Conservation (phyloP, 2,329 filamentous ascomycete species). For the Xenosphaeropsis pyriputrescens region DNA sequence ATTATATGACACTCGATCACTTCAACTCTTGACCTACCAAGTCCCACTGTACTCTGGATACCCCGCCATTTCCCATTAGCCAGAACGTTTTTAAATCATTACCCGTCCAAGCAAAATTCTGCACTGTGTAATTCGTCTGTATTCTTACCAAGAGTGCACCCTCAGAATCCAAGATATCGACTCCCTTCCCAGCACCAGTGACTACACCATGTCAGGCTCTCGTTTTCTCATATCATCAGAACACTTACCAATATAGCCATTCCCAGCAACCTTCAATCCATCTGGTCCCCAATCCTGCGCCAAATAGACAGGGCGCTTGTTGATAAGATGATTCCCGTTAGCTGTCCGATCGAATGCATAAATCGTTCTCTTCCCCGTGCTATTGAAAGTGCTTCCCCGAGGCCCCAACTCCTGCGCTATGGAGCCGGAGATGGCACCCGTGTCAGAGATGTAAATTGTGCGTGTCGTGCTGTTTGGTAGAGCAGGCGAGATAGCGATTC, state of each 20-base stretch:
- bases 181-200: constrained; percentile 21
- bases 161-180: constrained; percentile 23
- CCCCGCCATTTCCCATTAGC: constrained; percentile 23
- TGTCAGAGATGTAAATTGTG: constrained; percentile 24
- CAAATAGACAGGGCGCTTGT: constrained; percentile 24
- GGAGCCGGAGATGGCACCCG: constrained; percentile 14
- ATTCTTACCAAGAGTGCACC: constrained; percentile 22
- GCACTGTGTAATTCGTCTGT: constrained; percentile 26
- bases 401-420: constrained; percentile 10
- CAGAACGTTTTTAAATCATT: constrained; percentile 22
- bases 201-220: constrained; percentile 10
- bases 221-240: no score
- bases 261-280: constrained; percentile 24
- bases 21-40: constrained; percentile 12
- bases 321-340: constrained; percentile 19
- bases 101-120: constrained; percentile 28
- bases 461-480: constrained; percentile 5
- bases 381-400: constrained; percentile 15
- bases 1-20: neutral
- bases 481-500: constrained; percentile 23
- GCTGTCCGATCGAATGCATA: constrained; percentile 24
- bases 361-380: constrained; percentile 17
- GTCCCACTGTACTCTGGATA: constrained; percentile 19
- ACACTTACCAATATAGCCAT: constrained; percentile 17
- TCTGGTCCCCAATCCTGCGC: constrained; percentile 23